These are phyloP conservation scores for Amaranthus tricolor DNA, from an alignment of 179 eudicot genomes.

Conservation along the genomic window DNA sequence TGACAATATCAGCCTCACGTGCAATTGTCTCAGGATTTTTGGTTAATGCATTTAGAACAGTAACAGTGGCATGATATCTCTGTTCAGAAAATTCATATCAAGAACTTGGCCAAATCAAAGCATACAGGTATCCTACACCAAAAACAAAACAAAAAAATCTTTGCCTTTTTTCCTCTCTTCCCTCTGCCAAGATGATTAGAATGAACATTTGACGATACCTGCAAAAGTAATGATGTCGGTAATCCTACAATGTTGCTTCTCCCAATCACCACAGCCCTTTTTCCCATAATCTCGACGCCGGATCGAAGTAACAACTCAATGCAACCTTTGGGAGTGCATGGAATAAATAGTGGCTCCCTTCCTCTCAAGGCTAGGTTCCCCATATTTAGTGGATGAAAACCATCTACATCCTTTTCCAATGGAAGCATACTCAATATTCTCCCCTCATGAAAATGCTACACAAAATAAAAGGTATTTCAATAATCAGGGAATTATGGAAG, in stretches of 20 bases:
- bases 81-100: constrained; percentile 33
- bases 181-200: neutral
- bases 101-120: neutral
- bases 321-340: constrained; percentile 92
- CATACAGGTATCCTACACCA: neutral
- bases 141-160: neutral
- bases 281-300: constrained; percentile 69
- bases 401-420: constrained; percentile 86
- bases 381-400: constrained; percentile 83
- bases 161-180: neutral
- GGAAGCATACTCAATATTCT: constrained; percentile 54
- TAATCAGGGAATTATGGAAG: neutral
- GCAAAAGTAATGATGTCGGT: constrained; percentile 71
- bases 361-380: constrained; percentile 84
- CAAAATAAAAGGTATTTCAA: constrained; percentile 5
- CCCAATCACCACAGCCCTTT: constrained; percentile 85
- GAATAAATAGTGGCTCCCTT: constrained; percentile 75
- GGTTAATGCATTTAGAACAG: constrained; percentile 57
- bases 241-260: constrained; percentile 87
- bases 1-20: constrained; percentile 74
- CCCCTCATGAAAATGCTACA: constrained; percentile 67
- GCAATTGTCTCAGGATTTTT: constrained; percentile 60
- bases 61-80: constrained; percentile 93
- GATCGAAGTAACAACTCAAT: constrained; percentile 72
- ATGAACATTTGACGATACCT: constrained; percentile 34